Conservation (phyloP, 768 basidiomycete genomes). For the Calocybe gangraenosa region DNA sequence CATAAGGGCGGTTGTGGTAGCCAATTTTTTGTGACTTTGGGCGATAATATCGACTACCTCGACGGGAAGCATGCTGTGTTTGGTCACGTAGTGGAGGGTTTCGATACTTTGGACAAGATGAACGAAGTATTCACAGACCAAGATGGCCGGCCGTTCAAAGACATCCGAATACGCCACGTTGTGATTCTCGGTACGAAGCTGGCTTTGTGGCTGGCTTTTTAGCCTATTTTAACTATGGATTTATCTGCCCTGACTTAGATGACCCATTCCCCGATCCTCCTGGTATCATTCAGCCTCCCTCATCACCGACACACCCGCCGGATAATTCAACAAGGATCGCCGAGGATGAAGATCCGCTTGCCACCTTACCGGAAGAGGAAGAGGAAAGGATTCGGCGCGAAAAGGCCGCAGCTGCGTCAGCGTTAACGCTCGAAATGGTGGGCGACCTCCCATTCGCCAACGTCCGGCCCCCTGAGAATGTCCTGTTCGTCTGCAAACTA, state of each 20-base stretch:
- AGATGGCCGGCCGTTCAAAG: constrained; percentile 88
- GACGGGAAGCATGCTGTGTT: constrained; percentile 93
- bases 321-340: constrained; percentile 88
- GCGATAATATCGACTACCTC: constrained; percentile 88
- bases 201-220: not conserved
- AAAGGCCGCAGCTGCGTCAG: constrained; percentile 88
- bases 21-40: constrained; percentile 96
- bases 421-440: constrained; percentile 98
- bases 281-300: constrained; percentile 66
- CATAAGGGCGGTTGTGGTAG: constrained; percentile 75
- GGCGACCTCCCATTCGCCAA: constrained; percentile 98
- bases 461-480: constrained; percentile 96
- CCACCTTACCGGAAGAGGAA: constrained; percentile 80
- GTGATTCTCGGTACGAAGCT: constrained; percentile 73
- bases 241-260: constrained; percentile 44
- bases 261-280: constrained; percentile 92
- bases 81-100: constrained; percentile 91
- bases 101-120: constrained; percentile 87
- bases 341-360: constrained; percentile 90
- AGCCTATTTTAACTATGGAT: not conserved
- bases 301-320: constrained; percentile 75
- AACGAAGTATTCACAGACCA: constrained; percentile 91
- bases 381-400: constrained; percentile 77
- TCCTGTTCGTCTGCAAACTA: constrained; percentile 97
- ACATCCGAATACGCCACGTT: constrained; percentile 93